A percentile compares a stretch with the other conserved stretches of the same genome.
Evolutionary conservation across 2,329 filamentous ascomycete species (phyloP).

Genomic region (Neonectria faginata): DNA sequence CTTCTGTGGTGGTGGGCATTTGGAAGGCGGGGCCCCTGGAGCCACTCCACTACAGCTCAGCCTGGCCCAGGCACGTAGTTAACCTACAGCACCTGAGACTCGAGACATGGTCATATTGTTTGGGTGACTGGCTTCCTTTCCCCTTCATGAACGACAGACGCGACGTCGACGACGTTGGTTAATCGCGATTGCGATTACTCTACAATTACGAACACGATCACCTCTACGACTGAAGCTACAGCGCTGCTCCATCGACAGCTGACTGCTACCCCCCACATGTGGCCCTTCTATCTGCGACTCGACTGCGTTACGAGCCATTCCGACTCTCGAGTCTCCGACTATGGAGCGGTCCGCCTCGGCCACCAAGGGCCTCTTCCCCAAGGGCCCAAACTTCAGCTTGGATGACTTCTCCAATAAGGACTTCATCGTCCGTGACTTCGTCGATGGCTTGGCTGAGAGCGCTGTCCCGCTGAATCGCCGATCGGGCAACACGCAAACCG

Average conservation of each 20-base stretch:
- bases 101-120: constrained; percentile 30
- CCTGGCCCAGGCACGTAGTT: constrained; percentile 25
- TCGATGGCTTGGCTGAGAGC: constrained; percentile 90
- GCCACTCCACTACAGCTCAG: constrained; percentile 20
- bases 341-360: constrained; percentile 60
- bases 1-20: constrained; percentile 12
- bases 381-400: constrained; percentile 84
- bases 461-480: constrained; percentile 83
- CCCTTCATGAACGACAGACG: constrained; percentile 34
- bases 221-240: constrained; percentile 17
- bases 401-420: constrained; percentile 91
- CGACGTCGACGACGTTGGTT: constrained; percentile 31
- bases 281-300: constrained; percentile 40
- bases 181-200: constrained; percentile 23
- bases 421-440: constrained; percentile 98
- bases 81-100: constrained; percentile 3
- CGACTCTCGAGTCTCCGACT: constrained; percentile 42
- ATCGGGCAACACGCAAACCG: constrained; percentile 72
- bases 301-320: constrained; percentile 33
- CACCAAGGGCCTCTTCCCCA: constrained; percentile 77
- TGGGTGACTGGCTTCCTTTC: neutral
- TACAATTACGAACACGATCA: neutral
- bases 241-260: constrained; percentile 9
- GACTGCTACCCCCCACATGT: constrained; percentile 46
- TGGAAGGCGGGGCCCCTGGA: constrained; percentile 30